These are phyloP conservation scores for Hortiboletus rubellus DNA, from an alignment of 1,284 basidiomycete species.

Conservation along the genomic window DNA sequence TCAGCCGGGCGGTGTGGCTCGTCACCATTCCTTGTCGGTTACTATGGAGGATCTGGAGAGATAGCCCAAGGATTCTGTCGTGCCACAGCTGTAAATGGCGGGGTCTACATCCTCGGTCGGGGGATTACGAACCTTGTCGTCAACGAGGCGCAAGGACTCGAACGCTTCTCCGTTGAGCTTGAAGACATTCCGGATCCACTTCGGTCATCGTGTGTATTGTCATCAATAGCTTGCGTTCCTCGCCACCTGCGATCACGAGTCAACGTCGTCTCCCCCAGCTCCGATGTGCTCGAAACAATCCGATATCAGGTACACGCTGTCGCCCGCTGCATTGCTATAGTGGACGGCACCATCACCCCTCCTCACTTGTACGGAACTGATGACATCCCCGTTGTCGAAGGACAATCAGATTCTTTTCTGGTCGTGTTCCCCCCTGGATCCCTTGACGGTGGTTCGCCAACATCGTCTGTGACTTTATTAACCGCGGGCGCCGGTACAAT, in stretches of 20 bases:
- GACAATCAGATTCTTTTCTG: slow-evolving; percentile 46
- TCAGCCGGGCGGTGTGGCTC: slow-evolving; percentile 88
- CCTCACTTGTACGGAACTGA: slow-evolving; percentile 23
- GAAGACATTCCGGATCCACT: slow-evolving; percentile 61
- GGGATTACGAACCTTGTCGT: slow-evolving; percentile 45
- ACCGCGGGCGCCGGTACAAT: slow-evolving; percentile 84
- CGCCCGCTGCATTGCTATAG: slow-evolving; percentile 69
- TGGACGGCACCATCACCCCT: slow-evolving; percentile 48
- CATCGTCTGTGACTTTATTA: slow-evolving; percentile 64
- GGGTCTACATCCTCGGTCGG: slow-evolving; percentile 82
- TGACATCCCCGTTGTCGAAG: slow-evolving; percentile 20
- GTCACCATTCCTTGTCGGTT: slow-evolving; percentile 89
- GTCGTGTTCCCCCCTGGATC: slow-evolving; percentile 81
- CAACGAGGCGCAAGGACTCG: slow-evolving; percentile 16
- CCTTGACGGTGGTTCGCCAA: slow-evolving; percentile 46
- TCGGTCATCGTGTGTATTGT: slow-evolving; percentile 47
- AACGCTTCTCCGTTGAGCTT: slow-evolving; percentile 49
- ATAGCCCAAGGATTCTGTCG: slow-evolving; percentile 95
- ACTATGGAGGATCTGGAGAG: slow-evolving; percentile 92
- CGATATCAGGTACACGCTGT: slow-evolving; percentile 29
- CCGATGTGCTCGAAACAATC: slow-evolving; percentile 3
- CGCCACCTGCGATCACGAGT: slow-evolving; percentile 26
- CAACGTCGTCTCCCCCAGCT: slow-evolving; percentile 2
- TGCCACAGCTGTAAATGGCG: slow-evolving; percentile 81
- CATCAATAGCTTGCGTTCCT: slow-evolving; percentile 40